A percentile compares a stretch with the other conserved stretches of the same genome.
Conservation (phyloP, 495 filamentous ascomycete genomes). For the Penicillium salamii region DNA sequence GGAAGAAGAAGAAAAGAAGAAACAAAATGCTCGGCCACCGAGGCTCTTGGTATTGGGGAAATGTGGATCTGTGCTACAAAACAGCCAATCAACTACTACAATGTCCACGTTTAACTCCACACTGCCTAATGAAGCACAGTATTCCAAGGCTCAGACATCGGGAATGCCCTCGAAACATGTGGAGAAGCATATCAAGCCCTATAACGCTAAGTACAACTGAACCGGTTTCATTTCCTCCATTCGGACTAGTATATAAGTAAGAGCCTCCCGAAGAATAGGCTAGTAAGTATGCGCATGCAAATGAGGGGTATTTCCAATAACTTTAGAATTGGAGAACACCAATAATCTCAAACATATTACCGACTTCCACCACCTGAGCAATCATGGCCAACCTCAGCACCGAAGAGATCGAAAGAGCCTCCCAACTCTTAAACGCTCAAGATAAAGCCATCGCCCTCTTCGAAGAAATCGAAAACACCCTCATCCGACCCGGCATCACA, state of each 20-base stretch:
- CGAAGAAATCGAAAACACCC: slow-evolving; percentile 43
- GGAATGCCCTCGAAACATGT: no score
- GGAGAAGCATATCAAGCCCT: not conserved
- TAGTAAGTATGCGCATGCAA: no score
- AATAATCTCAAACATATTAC: not conserved
- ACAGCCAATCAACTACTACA: no score
- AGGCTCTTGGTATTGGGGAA: no score
- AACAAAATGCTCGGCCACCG: no score
- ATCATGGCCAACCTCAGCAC: not conserved
- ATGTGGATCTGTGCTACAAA: no score
- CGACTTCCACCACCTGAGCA: not conserved
- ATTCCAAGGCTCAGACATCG: not conserved
- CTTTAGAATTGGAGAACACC: no score
- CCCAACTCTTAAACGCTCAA: slow-evolving; percentile 41
- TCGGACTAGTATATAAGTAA: no score
- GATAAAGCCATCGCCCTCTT: slow-evolving; percentile 44
- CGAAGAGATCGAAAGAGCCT: slow-evolving; percentile 30
- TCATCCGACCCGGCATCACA: slow-evolving; percentile 44
- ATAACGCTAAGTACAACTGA: not conserved
- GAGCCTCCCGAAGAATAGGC: no score
- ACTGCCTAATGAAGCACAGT: not conserved
- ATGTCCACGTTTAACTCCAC: no score
- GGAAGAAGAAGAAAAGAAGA: no score
- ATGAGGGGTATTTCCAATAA: no score
- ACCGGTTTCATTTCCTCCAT: not conserved